Evolutionary conservation across 306 rosid genomes (phyloP).

Genomic region (Pyrus betulifolia): DNA sequence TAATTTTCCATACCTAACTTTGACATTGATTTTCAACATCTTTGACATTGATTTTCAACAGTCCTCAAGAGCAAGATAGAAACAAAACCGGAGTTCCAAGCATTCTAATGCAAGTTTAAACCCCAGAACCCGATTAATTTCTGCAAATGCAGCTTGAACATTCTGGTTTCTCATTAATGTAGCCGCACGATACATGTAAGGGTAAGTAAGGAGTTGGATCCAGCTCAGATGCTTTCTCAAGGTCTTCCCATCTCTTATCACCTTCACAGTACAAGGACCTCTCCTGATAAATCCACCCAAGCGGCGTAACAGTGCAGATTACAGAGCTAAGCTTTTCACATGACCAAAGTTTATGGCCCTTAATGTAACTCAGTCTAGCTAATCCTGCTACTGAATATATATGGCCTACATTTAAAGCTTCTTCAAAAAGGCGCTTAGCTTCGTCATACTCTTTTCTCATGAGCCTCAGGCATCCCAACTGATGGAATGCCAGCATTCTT

Average conservation of each 20-base stretch:
- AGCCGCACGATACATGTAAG: constrained; percentile 83
- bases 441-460: constrained; percentile 70
- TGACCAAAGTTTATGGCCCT: constrained; percentile 56
- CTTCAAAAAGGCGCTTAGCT: constrained; percentile 59
- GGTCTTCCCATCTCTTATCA: constrained; percentile 62
- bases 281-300: constrained; percentile 93
- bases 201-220: constrained; percentile 84
- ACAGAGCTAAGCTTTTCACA: constrained; percentile 65
- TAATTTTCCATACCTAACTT: no score
- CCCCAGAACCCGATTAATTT: constrained; percentile 75
- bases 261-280: constrained; percentile 73
- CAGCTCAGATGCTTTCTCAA: constrained; percentile 75
- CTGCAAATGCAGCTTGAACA: constrained; percentile 61
- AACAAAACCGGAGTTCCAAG: constrained; percentile 79
- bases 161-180: constrained; percentile 56
- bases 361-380: constrained; percentile 55
- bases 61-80: constrained; percentile 70
- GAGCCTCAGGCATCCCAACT: constrained; percentile 65
- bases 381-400: constrained; percentile 70
- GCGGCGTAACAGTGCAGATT: constrained; percentile 44
- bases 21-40: no score
- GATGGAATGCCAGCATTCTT: constrained; percentile 61
- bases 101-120: constrained; percentile 89
- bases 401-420: constrained; percentile 74
- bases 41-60: no score